Percentiles rank a stretch among this genome's conserved stretches.
Evolutionary conservation across 176 grass and related monocot genomes (phyloP).

Genomic region (Ensete ventricosum): DNA sequence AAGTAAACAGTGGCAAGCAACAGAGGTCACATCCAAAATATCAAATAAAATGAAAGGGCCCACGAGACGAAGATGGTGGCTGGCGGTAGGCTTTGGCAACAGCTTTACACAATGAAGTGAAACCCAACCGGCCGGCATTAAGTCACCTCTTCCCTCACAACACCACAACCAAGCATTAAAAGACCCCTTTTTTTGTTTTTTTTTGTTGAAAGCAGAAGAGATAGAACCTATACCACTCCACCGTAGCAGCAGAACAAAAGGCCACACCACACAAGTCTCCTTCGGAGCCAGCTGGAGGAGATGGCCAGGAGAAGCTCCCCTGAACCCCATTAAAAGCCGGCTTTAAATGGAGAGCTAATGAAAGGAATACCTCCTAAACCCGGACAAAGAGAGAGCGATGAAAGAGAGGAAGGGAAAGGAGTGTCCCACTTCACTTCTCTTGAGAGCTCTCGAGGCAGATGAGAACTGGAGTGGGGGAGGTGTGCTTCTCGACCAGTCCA

Average conservation of each 20-base stretch:
- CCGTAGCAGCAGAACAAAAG: conserved; percentile 16
- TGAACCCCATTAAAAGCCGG: conserved; percentile 12
- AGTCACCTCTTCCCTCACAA: neutral
- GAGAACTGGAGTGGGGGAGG: conserved; percentile 15
- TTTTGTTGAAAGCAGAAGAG: neutral
- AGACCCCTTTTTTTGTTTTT: no score
- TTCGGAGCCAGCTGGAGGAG: conserved; percentile 5
- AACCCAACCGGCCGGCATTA: neutral
- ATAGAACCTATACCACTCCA: conserved; percentile 15
- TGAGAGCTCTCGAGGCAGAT: conserved; percentile 9
- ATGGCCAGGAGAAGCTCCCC: neutral
- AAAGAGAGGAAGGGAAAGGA: conserved; percentile 2
- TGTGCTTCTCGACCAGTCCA: conserved; percentile 1
- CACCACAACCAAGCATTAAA: conserved; percentile 15
- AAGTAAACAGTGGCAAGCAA: neutral
- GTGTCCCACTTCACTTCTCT: conserved; percentile 2
- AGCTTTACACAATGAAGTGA: neutral
- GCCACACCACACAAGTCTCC: neutral
- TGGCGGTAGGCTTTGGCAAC: neutral
- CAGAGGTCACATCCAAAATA: neutral
- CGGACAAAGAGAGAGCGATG: neutral
- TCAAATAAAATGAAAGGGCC: neutral
- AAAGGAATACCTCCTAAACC: neutral
- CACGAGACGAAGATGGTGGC: neutral
- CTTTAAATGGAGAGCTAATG: neutral